Conservation (phyloP, 192 early-diverging fungal genomes). For the Tieghemiomyces parasiticus region DNA sequence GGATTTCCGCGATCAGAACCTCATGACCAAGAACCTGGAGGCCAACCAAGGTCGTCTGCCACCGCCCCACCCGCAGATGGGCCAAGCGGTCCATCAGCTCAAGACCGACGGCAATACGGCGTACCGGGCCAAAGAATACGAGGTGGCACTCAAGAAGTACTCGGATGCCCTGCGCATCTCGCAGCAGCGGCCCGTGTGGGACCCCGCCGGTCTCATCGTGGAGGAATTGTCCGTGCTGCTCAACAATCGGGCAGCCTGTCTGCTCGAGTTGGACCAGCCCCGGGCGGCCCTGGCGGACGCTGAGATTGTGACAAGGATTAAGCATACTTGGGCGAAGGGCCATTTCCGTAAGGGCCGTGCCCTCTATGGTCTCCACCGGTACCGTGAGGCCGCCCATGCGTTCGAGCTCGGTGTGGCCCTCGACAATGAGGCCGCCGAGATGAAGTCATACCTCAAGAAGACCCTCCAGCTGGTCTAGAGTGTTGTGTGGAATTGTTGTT, state of each 20-base stretch:
- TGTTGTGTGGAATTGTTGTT: too few relatives aligned
- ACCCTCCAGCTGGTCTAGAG: slow-evolving; percentile 24
- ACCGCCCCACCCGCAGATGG: slow-evolving; percentile 45
- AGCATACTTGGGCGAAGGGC: slow-evolving; percentile 56
- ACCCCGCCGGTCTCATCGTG: slow-evolving; percentile 40
- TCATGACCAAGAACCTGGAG: slow-evolving; percentile 41
- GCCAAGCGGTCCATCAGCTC: slow-evolving; percentile 33
- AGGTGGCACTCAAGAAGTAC: slow-evolving; percentile 74
- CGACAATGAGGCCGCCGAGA: slow-evolving; percentile 57
- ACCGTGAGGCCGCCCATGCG: slow-evolving; percentile 62
- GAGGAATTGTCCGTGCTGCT: slow-evolving; percentile 50
- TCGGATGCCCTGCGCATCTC: slow-evolving; percentile 73
- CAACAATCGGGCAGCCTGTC: slow-evolving; percentile 49
- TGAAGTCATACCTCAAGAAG: slow-evolving; percentile 60
- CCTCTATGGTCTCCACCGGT: slow-evolving; percentile 63
- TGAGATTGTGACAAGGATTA: slow-evolving; percentile 46
- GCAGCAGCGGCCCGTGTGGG: slow-evolving; percentile 57
- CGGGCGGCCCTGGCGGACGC: slow-evolving; percentile 57
- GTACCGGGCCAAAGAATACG: slow-evolving; percentile 68
- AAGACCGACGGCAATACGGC: slow-evolving; percentile 73
- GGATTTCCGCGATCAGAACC: slow-evolving; percentile 48
- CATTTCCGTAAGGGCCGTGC: slow-evolving; percentile 72
- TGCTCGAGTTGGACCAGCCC: slow-evolving; percentile 43
- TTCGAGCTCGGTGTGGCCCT: slow-evolving; percentile 64
- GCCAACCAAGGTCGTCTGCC: slow-evolving; percentile 46